phyloP scores from a whole-genome alignment of 2,329 filamentous ascomycete species.

The Stachybotrys chlorohalonatus region DNA sequence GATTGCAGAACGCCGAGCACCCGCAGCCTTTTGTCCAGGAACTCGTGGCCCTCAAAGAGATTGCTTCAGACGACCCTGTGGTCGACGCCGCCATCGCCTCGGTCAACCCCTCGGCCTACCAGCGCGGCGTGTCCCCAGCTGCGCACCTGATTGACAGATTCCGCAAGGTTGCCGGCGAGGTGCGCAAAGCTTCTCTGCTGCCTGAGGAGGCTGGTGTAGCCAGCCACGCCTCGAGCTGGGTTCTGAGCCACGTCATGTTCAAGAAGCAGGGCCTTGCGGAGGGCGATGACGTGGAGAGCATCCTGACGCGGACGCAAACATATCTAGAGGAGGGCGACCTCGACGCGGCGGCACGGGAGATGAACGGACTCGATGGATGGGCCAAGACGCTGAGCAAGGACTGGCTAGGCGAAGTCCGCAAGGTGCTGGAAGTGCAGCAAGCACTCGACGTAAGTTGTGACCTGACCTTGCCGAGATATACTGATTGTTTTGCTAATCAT shows the following conservation, averaged over 20 bases:
- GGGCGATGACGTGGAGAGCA: slow-evolving; percentile 87
- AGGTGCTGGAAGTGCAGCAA: slow-evolving; percentile 90
- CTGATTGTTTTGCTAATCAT: slow-evolving; percentile 12
- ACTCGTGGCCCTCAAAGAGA: slow-evolving; percentile 88
- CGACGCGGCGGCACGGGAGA: slow-evolving; percentile 84
- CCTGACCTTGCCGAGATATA: background rate
- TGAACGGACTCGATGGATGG: slow-evolving; percentile 90
- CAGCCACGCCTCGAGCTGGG: slow-evolving; percentile 81
- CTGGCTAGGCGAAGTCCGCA: slow-evolving; percentile 84
- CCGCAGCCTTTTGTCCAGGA: slow-evolving; percentile 85
- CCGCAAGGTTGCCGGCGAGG: slow-evolving; percentile 82
- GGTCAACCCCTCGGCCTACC: slow-evolving; percentile 89
- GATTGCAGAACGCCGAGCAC: slow-evolving; percentile 60
- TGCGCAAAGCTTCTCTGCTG: slow-evolving; percentile 86
- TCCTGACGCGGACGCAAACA: slow-evolving; percentile 81
- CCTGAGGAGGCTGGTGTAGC: slow-evolving; percentile 92
- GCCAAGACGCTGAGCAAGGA: slow-evolving; percentile 90
- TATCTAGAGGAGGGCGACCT: slow-evolving; percentile 88
- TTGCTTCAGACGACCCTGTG: slow-evolving; percentile 73
- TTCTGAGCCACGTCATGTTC: slow-evolving; percentile 92
- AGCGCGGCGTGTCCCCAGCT: slow-evolving; percentile 76
- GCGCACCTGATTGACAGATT: slow-evolving; percentile 91
- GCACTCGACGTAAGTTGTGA: slow-evolving; percentile 73
- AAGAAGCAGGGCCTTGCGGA: slow-evolving; percentile 80
- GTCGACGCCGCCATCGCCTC: slow-evolving; percentile 93